Evolutionary conservation across 441 rosid genomes (phyloP), one percentile per base, ranked within the genome.

Genomic region (Adansonia rubrostipa): DNA sequence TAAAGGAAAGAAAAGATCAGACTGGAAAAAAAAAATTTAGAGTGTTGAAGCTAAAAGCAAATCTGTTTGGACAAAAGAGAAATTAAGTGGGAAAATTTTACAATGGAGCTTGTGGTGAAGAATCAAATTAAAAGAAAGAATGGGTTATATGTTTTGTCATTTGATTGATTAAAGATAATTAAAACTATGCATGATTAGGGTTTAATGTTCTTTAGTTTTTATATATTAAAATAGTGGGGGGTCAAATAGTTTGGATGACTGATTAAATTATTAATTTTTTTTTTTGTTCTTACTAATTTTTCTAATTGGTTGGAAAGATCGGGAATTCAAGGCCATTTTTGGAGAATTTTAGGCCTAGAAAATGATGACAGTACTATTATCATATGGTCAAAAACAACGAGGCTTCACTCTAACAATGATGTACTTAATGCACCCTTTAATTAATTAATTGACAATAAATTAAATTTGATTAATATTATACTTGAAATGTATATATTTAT

Each of bases 71-170:
- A 74, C 42, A 44, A 53, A 51, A 77, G 79, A 44, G 40, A 60
- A 20, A 2, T n/a, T 50, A 75, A 80, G 83, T 75, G 77, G 77
- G 17, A 14, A 22, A 17, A 60, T 60, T 60, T 61, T 72, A 61
- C 78, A 84, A 73, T 75, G 80, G 58, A 66, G 76, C 58, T 78
- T 56, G 33, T 24, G 53, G 74, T 11, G 65, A 8, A 61, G 65
- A 24, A 47, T 60, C 45, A 44, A 67, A 67, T 63, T 40, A 78
- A 24, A 63, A 7, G 71, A 60, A 56, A 68, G 76, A 48, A 58
- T 48, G 57, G 85, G 83, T 83, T 71, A 79, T 72, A 76, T 48
- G 76, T 11, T 79, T 88, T 85, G 83, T 82, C 82, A 77, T 15
- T 71, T 71, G 75, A 51, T 78, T 75, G 84, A 84, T 76, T 70